These are phyloP conservation scores for Boletus barrowsii DNA, from an alignment of 768 basidiomycete genomes.

Conservation along the genomic window DNA sequence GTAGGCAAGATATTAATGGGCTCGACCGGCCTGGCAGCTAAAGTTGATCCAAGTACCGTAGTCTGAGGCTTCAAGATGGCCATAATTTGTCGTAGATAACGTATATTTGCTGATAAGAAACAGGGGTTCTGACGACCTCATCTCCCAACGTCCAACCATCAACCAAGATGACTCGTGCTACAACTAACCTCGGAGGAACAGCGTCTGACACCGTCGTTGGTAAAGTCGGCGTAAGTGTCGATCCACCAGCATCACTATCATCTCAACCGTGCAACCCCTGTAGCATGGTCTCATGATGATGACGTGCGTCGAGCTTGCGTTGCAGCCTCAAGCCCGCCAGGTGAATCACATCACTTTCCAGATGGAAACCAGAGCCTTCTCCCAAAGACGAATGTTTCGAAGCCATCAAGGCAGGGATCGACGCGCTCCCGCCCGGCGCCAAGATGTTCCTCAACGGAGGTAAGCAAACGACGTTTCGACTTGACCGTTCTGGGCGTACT, in stretches of 20 bases:
- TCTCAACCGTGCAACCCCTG: not conserved
- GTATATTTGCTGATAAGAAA: not conserved
- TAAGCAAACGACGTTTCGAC: constrained; percentile 5
- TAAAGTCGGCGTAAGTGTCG: constrained; percentile 35
- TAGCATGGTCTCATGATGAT: constrained; percentile 56
- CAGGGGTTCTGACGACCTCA: not conserved
- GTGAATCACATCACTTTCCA: not conserved
- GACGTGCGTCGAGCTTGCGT: constrained; percentile 35
- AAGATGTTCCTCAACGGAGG: constrained; percentile 55
- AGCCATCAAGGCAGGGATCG: constrained; percentile 41
- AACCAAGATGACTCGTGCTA: constrained; percentile 28
- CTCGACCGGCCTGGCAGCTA: not conserved
- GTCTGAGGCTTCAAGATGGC: too few relatives aligned
- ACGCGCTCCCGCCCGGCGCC: constrained; percentile 39
- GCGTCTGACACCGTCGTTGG: constrained; percentile 36
- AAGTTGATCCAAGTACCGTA: too few relatives aligned
- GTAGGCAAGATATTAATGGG: constrained; percentile 5
- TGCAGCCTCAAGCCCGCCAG: not conserved
- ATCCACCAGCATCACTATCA: not conserved
- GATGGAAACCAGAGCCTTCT: constrained; percentile 44
- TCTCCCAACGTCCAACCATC: too few relatives aligned
- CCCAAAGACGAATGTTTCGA: constrained; percentile 55
- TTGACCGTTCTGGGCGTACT: too few relatives aligned
- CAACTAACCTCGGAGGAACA: constrained; percentile 38
- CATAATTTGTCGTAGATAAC: not conserved